These are phyloP conservation scores for Lasiodiplodia gonubiensis DNA, from an alignment of 2,329 filamentous ascomycete species.

Conservation along the genomic window DNA sequence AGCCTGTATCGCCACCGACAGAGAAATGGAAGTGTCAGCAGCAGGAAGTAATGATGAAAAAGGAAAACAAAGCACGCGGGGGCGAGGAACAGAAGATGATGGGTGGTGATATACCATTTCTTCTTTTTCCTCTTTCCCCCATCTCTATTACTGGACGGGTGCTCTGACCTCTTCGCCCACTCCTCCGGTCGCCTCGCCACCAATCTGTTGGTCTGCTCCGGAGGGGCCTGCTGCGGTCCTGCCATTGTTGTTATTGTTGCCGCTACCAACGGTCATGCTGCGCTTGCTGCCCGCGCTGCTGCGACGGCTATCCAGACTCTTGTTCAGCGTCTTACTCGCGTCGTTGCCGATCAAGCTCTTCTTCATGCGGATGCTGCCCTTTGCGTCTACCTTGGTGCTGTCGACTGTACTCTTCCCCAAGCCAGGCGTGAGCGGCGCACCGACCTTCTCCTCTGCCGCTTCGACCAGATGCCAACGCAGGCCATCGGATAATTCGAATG, in stretches of 20 bases:
- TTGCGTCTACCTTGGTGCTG: conserved; percentile 83
- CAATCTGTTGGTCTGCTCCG: conserved; percentile 35
- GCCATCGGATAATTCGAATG: conserved; percentile 94
- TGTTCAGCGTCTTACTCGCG: conserved; percentile 65
- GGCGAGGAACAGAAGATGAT: not conserved
- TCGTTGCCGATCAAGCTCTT: conserved; percentile 51
- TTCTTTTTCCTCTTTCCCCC: conserved; percentile 31
- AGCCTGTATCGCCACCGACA: not conserved
- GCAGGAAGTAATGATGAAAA: not conserved
- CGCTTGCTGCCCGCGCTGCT: conserved; percentile 87
- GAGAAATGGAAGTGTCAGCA: not conserved
- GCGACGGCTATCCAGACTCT: conserved; percentile 87
- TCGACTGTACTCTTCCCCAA: conserved; percentile 91
- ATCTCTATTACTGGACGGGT: conserved; percentile 9
- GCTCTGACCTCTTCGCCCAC: conserved; percentile 27
- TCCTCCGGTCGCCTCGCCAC: conserved; percentile 34
- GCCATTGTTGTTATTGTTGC: conserved; percentile 31
- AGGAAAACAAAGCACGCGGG: not conserved
- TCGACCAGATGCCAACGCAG: conserved; percentile 96
- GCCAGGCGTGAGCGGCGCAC: conserved; percentile 85
- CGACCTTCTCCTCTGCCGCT: conserved; percentile 89
- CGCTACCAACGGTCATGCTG: conserved; percentile 56
- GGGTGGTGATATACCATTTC: conserved; percentile 8
- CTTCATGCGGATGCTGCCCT: conserved; percentile 65
- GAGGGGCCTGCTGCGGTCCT: conserved; percentile 36